These are phyloP conservation scores for Ochetophila trinervis DNA, from an alignment of 306 rosid species.

Conservation along the genomic window DNA sequence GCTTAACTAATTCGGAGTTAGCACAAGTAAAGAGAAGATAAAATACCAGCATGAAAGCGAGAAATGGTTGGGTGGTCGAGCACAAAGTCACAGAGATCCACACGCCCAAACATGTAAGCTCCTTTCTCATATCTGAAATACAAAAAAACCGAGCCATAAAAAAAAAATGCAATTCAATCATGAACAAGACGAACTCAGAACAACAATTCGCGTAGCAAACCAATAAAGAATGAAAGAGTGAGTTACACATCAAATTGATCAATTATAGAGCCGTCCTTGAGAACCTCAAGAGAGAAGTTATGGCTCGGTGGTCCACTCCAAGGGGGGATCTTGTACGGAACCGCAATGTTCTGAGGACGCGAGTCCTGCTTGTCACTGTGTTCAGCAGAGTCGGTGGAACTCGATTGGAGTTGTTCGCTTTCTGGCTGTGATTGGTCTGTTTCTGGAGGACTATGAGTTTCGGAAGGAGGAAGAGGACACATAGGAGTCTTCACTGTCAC, in stretches of 20 bases:
- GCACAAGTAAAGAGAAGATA: not conserved
- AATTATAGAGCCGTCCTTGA: conserved; percentile 75
- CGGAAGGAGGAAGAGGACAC: conserved; percentile 48
- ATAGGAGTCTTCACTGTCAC: conserved; percentile 19
- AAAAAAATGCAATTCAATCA: conserved; percentile 7
- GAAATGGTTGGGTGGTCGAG: conserved; percentile 89
- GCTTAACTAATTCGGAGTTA: no score
- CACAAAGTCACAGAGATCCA: conserved; percentile 81
- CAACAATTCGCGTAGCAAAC: not conserved
- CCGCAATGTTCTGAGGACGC: conserved; percentile 29
- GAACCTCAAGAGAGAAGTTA: conserved; percentile 72
- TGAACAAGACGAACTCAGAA: not conserved
- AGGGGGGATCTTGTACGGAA: conserved; percentile 75
- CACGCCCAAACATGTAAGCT: conserved; percentile 93
- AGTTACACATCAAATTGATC: conserved; percentile 48
- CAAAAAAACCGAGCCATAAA: conserved; percentile 1
- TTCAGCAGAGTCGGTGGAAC: conserved; percentile 24
- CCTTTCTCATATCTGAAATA: conserved; percentile 63
- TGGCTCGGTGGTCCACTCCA: conserved; percentile 83
- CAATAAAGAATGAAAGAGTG: not conserved
- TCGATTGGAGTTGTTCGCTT: conserved; percentile 5
- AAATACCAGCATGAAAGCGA: conserved; percentile 83
- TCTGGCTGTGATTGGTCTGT: conserved; percentile 21
- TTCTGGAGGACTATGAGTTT: conserved; percentile 9
- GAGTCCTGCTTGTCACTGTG: conserved; percentile 20